These are phyloP conservation scores for Berkeleyomyces rouxiae DNA, from an alignment of 2,329 filamentous ascomycete genomes.

Conservation along the genomic window DNA sequence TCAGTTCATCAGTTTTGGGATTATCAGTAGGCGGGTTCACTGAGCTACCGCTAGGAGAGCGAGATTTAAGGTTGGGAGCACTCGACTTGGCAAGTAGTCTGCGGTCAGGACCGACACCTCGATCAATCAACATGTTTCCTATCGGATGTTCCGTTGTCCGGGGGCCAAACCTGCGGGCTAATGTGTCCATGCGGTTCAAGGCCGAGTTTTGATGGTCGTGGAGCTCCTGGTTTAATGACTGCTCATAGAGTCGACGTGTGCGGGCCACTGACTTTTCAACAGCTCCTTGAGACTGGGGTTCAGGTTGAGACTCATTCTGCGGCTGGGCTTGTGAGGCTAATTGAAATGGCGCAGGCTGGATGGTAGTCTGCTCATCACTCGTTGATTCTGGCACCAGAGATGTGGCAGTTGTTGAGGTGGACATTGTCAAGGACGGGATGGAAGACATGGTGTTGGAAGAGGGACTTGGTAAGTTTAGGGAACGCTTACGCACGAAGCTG, in stretches of 20 bases:
- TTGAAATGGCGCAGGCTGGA: background rate
- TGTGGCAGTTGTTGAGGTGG: constrained; percentile 21
- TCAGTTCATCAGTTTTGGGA: constrained; percentile 18
- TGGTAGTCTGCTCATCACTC: background rate
- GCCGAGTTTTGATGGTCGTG: constrained; percentile 67
- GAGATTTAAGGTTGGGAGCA: constrained; percentile 41
- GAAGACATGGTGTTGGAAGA: background rate
- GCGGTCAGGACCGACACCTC: constrained; percentile 26
- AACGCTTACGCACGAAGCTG: background rate
- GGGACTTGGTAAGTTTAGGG: background rate
- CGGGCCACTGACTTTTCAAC: constrained; percentile 34
- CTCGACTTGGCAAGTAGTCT: constrained; percentile 40
- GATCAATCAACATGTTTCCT: constrained; percentile 28
- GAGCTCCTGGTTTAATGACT: constrained; percentile 60
- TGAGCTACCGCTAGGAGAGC: constrained; percentile 6
- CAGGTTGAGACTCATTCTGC: background rate
- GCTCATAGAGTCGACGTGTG: constrained; percentile 64
- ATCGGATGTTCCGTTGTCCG: constrained; percentile 38
- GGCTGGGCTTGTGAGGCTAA: background rate
- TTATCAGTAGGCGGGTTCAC: constrained; percentile 12
- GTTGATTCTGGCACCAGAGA: background rate
- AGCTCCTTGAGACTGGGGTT: background rate
- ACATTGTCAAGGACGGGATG: constrained; percentile 21
- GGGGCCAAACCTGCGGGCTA: constrained; percentile 43
- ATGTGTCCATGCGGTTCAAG: constrained; percentile 61